Evolutionary conservation across 2,329 filamentous ascomycete species (phyloP).

Genomic region (Colletotrichum tropicale): DNA sequence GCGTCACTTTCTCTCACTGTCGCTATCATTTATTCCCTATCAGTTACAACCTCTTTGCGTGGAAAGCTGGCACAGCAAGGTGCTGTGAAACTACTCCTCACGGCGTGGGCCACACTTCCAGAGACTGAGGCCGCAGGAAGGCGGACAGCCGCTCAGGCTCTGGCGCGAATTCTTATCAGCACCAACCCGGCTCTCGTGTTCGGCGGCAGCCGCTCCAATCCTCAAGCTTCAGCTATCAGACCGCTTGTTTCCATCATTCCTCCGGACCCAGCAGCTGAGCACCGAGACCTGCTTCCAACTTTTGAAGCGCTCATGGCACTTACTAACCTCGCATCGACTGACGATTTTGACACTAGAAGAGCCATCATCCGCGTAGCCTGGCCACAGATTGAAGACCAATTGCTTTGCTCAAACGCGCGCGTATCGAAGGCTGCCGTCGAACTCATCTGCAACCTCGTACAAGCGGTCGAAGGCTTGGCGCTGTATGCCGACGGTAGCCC

Average conservation of each 20-base stretch:
- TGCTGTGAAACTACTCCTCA: conserved; percentile 83
- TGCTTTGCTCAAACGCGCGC: conserved; percentile 76
- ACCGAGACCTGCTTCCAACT: conserved; percentile 80
- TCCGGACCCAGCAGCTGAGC: conserved; percentile 64
- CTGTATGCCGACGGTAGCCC: conserved; percentile 72
- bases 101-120: conserved; percentile 68
- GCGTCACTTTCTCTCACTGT: conserved; percentile 75
- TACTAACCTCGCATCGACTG: conserved; percentile 88
- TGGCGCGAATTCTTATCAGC: conserved; percentile 85
- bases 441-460: conserved; percentile 88
- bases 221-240: conserved; percentile 80
- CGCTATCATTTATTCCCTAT: conserved; percentile 78
- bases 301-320: conserved; percentile 92
- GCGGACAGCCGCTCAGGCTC: conserved; percentile 75
- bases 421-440: conserved; percentile 86
- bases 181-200: conserved; percentile 87
- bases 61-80: conserved; percentile 90
- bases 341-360: conserved; percentile 67
- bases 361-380: conserved; percentile 78
- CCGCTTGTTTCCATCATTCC: conserved; percentile 79
- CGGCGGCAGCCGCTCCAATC: conserved; percentile 73
- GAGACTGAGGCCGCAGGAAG: conserved; percentile 51
- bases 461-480: conserved; percentile 67
- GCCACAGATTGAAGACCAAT: conserved; percentile 79
- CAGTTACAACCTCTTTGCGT: conserved; percentile 74